Conservation (phyloP, 2,329 filamentous ascomycete genomes). For the Penicillium sp. region DNA sequence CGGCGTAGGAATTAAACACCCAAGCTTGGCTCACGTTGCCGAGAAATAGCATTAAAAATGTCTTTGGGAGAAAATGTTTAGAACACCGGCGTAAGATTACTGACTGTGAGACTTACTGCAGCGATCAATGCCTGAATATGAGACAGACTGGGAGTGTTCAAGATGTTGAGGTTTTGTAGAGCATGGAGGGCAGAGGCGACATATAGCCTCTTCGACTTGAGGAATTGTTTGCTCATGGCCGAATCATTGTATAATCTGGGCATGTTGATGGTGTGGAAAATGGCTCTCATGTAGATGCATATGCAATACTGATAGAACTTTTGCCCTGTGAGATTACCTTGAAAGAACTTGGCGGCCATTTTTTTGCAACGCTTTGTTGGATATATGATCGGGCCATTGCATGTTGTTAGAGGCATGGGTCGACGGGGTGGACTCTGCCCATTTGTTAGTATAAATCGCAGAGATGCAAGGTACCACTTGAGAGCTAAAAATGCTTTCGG, state of each 20-base stretch:
- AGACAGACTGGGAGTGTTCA: constrained; percentile 23
- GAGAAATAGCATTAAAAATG: constrained; percentile 31
- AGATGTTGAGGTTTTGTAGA: constrained; percentile 25
- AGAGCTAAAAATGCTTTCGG: neutral
- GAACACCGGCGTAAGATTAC: neutral
- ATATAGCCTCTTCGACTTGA: constrained; percentile 28
- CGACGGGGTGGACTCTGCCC: constrained; percentile 14
- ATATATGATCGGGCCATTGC: constrained; percentile 36
- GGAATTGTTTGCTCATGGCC: constrained; percentile 22
- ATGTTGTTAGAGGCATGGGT: constrained; percentile 5
- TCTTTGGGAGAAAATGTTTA: constrained; percentile 14
- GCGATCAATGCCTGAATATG: constrained; percentile 32
- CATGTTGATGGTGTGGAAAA: constrained; percentile 22
- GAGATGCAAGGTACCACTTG: neutral
- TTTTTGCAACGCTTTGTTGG: constrained; percentile 23
- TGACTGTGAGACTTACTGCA: constrained; percentile 21
- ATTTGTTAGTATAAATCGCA: neutral
- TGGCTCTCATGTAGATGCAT: constrained; percentile 32
- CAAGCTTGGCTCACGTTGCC: constrained; percentile 32
- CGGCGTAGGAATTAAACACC: constrained; percentile 32
- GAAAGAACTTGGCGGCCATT: constrained; percentile 26
- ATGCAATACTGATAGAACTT: constrained; percentile 31
- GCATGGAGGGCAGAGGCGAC: constrained; percentile 21
- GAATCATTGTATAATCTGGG: constrained; percentile 20
- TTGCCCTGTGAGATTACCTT: constrained; percentile 14